Percentiles rank a stretch among this genome's conserved stretches.
These are phyloP conservation scores for Cornus kousa DNA, from an alignment of 148 eudicot genomes.

Conservation along the genomic window DNA sequence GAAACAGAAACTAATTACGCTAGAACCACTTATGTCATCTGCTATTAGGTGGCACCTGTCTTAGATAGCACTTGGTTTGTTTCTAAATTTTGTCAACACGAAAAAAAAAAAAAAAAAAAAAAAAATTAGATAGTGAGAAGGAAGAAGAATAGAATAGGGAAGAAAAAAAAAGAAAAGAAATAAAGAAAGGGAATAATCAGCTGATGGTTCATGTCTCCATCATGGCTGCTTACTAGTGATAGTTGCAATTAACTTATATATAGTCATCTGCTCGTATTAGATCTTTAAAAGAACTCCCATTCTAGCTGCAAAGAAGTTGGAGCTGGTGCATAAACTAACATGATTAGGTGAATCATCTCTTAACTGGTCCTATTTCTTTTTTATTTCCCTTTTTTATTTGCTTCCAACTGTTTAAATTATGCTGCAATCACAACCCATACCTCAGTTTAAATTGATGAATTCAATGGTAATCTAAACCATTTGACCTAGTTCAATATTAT, in stretches of 20 bases:
- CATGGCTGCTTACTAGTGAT: constrained; percentile 13
- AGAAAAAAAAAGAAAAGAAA: too few relatives aligned
- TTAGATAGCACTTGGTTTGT: not conserved
- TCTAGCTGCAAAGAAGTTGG: not conserved
- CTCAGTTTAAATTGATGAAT: constrained; percentile 4
- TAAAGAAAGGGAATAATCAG: not conserved
- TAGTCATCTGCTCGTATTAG: not conserved
- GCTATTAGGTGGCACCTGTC: not conserved
- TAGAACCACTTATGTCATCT: too few relatives aligned
- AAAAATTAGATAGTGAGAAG: too few relatives aligned
- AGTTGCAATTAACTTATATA: not conserved
- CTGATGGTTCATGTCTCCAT: constrained; percentile 11
- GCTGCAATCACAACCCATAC: constrained; percentile 12
- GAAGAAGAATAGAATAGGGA: too few relatives aligned
- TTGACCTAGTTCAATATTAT: constrained; percentile 8
- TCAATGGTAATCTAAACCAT: constrained; percentile 14
- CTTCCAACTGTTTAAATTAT: not conserved
- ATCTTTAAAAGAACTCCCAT: not conserved
- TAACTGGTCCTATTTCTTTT: not conserved
- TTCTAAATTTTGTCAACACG: not conserved
- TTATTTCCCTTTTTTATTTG: not conserved
- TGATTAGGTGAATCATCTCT: not conserved
- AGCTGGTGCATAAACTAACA: not conserved
- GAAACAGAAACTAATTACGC: too few relatives aligned
- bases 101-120: too few relatives aligned